Evolutionary conservation across 805 yeast genomes (phyloP), one percentile per base, ranked within the genome.

Genomic region (Torulaspora indica): DNA sequence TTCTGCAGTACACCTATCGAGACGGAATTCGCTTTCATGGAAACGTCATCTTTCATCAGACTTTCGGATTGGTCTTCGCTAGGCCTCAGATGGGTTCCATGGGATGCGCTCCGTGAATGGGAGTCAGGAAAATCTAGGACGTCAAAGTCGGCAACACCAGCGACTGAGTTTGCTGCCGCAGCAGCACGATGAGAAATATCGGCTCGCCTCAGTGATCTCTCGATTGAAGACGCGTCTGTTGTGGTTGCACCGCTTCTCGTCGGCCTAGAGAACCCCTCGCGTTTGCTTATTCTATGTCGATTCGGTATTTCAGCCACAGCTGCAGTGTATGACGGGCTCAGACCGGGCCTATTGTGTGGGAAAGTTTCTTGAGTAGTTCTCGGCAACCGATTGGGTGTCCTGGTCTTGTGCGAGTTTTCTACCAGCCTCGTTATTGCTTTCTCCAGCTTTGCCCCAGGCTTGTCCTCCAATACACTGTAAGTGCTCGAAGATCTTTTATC

Each of bases 151-250:
- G 66, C 65, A 27, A 71, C 67, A 4, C 78, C 78, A 2, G 78
- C 77, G 34, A 73, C 67, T 42, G 67, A 68, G 48, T 75, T 69
- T 0, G 78, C 60, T 39, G 72, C 68, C 5, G 57, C 54, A 2
- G 74, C 75, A 2, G 77, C 76, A 27, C 58, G 64, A 8, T 52
- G 49, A 1, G 76, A 68, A 39, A 75, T 67, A 24, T 67, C 68
- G 5, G 72, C 72, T 10, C 60, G 60, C 7, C 60, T 54, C 14
- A 73, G 43, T 14, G 68, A 57, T 14, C 63, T 56, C 8, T 53
- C 49, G 29, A 72, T 31, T 2, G 34, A 31, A 18, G 34, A 31
- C 2, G 34, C 20, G 8, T 31, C 34, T 8, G 34, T 14, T 14
- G 34, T 9, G 22, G 34, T 18, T 18, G 14, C 14, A 10, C 32